A percentile compares a stretch with the other conserved stretches of the same genome.
These are phyloP conservation scores for Myriosclerotinia curreyana DNA, from an alignment of 2,329 filamentous ascomycete genomes.

Conservation along the genomic window DNA sequence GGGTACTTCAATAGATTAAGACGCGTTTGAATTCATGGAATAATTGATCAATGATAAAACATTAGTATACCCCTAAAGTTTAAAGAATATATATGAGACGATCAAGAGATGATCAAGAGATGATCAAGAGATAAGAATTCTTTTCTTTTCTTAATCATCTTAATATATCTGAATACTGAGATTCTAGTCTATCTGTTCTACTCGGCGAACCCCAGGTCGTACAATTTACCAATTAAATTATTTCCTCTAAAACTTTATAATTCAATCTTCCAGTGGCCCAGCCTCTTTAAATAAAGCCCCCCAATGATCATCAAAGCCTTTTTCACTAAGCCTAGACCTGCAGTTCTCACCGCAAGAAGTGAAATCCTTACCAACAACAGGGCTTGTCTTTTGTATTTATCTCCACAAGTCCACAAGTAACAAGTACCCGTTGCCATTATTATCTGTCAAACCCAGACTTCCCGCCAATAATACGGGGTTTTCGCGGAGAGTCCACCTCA, in stretches of 20 bases:
- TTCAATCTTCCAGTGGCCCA: slow-evolving; percentile 8
- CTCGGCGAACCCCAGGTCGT: slow-evolving; percentile 20
- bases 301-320: neutral
- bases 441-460: slow-evolving; percentile 7
- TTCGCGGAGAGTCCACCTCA: slow-evolving; percentile 12
- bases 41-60: slow-evolving; percentile 13
- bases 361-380: neutral
- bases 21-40: slow-evolving; percentile 22
- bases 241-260: neutral
- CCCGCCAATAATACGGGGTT: neutral
- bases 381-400: neutral
- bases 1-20: slow-evolving; percentile 21
- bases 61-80: neutral
- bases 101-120: neutral
- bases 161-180: neutral
- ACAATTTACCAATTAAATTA: slow-evolving; percentile 5
- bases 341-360: slow-evolving; percentile 20
- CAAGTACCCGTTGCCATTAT: slow-evolving; percentile 7
- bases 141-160: neutral
- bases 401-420: neutral
- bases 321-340: slow-evolving; percentile 15
- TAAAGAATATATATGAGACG: neutral
- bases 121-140: neutral
- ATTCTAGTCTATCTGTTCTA: slow-evolving; percentile 11
- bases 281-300: slow-evolving; percentile 5